These are phyloP conservation scores for Stachybotrys elegans DNA, from an alignment of 2,329 filamentous ascomycete species.

Conservation along the genomic window DNA sequence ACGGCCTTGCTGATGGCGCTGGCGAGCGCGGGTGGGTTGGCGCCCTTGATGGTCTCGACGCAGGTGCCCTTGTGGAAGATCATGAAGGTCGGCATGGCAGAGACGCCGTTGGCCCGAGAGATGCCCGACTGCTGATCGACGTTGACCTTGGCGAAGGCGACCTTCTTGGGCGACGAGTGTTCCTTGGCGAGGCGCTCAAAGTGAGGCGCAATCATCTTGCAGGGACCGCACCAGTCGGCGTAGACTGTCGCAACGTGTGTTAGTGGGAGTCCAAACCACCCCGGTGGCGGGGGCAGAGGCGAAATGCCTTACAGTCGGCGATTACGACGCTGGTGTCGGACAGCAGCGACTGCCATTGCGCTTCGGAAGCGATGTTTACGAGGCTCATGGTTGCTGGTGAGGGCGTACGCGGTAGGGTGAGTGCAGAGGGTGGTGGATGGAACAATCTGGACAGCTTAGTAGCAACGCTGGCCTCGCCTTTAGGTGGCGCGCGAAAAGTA, in stretches of 20 bases:
- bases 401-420: not conserved
- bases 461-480: constrained; percentile 3
- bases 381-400: constrained; percentile 35
- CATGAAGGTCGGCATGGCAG: constrained; percentile 91
- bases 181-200: constrained; percentile 81
- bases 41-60: constrained; percentile 74
- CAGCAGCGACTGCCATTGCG: constrained; percentile 69
- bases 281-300: constrained; percentile 4
- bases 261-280: constrained; percentile 14
- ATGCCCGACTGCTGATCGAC: constrained; percentile 78
- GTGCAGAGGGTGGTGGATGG: constrained; percentile 1
- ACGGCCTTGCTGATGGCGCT: constrained; percentile 69
- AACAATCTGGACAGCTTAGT: constrained; percentile 4
- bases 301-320: constrained; percentile 70
- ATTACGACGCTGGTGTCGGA: constrained; percentile 74
- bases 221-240: constrained; percentile 91
- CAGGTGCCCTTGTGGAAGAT: constrained; percentile 74
- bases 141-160: constrained; percentile 90
- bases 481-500: no score
- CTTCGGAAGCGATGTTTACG: constrained; percentile 56
- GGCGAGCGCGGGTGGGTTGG: constrained; percentile 71
- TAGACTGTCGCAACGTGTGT: constrained; percentile 59
- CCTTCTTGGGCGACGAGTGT: constrained; percentile 72
- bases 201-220: constrained; percentile 84
- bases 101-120: constrained; percentile 70